Evolutionary conservation across 345 rosid species (phyloP).

Genomic region (Mangifera indica): DNA sequence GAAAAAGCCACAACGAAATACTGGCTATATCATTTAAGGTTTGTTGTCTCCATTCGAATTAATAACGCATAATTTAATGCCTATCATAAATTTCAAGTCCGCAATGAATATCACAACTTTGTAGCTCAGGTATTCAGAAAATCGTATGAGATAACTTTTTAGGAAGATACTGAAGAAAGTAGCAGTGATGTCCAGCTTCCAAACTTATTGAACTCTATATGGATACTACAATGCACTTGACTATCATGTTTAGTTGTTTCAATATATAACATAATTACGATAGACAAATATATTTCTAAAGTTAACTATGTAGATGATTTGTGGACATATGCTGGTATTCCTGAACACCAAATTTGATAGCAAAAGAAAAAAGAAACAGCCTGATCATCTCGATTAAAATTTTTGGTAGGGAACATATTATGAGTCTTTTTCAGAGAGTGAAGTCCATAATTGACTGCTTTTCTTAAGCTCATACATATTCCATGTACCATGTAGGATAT

Average conservation of each 20-base stretch:
- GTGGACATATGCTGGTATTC: background rate
- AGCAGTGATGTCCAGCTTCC: background rate
- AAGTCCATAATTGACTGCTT: conserved; percentile 1
- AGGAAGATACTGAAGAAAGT: background rate
- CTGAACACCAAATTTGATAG: background rate
- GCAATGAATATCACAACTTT: background rate
- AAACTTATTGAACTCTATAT: background rate
- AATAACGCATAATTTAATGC: background rate
- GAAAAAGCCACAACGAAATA: background rate
- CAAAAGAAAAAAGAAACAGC: background rate
- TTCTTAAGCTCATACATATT: conserved; percentile 1
- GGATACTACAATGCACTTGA: background rate
- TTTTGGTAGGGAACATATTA: background rate
- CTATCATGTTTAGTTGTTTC: background rate
- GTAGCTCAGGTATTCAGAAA: background rate
- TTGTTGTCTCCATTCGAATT: background rate
- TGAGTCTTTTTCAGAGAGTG: background rate
- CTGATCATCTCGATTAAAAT: background rate
- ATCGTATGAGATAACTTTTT: background rate
- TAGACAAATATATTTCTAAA: background rate
- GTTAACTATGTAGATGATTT: no score
- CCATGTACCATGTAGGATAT: background rate
- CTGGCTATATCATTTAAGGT: background rate
- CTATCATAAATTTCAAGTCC: background rate
- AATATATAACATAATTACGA: no score